phyloP scores from a whole-genome alignment of 2,329 filamentous ascomycete genomes.

The Sclerotinia nivalis region DNA sequence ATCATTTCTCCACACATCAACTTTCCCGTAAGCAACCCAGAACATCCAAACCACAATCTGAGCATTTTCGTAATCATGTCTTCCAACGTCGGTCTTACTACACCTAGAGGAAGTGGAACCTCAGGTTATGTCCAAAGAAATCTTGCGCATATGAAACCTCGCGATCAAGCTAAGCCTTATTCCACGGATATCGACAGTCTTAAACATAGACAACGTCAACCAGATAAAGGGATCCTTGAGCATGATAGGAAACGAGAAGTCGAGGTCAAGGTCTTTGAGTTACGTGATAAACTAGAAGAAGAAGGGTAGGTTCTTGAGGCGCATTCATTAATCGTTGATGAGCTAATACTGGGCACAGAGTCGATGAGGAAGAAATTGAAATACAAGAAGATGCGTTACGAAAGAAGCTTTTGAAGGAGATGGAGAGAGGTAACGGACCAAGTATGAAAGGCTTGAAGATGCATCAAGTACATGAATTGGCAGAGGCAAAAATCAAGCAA shows the following conservation, averaged over 20 bases:
- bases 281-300: slow-evolving; percentile 89
- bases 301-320: slow-evolving; percentile 59
- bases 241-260: slow-evolving; percentile 90
- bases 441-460: slow-evolving; percentile 68
- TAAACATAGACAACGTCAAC: slow-evolving; percentile 76
- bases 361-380: slow-evolving; percentile 91
- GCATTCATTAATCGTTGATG: not conserved
- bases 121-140: slow-evolving; percentile 98
- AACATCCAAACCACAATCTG: not conserved
- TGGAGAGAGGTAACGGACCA: slow-evolving; percentile 43
- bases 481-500: slow-evolving; percentile 94
- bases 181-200: slow-evolving; percentile 64
- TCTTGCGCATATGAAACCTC: slow-evolving; percentile 80
- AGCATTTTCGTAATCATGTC: slow-evolving; percentile 63
- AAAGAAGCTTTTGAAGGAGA: slow-evolving; percentile 55
- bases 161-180: slow-evolving; percentile 70
- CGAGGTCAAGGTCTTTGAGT: slow-evolving; percentile 89
- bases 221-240: slow-evolving; percentile 89
- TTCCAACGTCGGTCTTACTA: slow-evolving; percentile 93
- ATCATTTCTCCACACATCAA: slow-evolving; percentile 2
- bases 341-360: slow-evolving; percentile 47
- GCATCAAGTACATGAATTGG: slow-evolving; percentile 94
- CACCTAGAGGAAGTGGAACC: slow-evolving; percentile 90
- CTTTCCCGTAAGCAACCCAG: not conserved
- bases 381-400: slow-evolving; percentile 66